Percentiles rank a stretch among this genome's conserved stretches.
phyloP scores from a whole-genome alignment of 2,329 filamentous ascomycete genomes.

The Colletotrichum sp. region DNA sequence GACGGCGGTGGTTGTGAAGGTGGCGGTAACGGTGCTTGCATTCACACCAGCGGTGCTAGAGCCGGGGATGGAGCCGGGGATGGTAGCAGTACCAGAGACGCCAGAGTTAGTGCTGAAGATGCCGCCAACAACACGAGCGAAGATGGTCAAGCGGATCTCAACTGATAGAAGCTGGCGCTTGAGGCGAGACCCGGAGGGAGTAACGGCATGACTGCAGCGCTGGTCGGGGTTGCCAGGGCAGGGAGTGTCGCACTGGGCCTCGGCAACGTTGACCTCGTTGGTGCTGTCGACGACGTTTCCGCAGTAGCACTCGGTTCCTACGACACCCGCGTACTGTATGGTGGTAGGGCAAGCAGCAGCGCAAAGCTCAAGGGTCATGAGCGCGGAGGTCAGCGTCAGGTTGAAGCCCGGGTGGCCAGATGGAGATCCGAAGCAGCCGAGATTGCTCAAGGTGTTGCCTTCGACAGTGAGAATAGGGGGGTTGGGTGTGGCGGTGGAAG shows the following conservation, averaged over 20 bases:
- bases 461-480: background rate
- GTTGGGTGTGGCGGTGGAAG: background rate
- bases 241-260: slow-evolving; percentile 33
- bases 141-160: background rate
- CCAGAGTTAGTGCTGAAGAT: background rate
- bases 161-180: background rate
- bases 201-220: slow-evolving; percentile 45
- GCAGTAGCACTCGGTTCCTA: slow-evolving; percentile 24
- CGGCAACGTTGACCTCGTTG: background rate
- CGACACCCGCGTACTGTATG: background rate
- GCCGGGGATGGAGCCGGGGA: background rate
- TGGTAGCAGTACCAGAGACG: background rate
- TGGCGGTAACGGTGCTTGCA: background rate
- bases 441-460: slow-evolving; percentile 20
- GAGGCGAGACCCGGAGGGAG: background rate
- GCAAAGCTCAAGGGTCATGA: slow-evolving; percentile 29
- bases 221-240: slow-evolving; percentile 46
- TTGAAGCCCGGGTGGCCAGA: slow-evolving; percentile 30
- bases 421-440: slow-evolving; percentile 31
- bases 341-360: slow-evolving; percentile 24
- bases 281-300: slow-evolving; percentile 13
- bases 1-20: background rate
- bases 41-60: background rate
- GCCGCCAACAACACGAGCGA: background rate
- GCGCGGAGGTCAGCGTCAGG: slow-evolving; percentile 3